Evolutionary conservation across 495 filamentous ascomycete species (phyloP).

Genomic region (Aspergillus nanangensis): DNA sequence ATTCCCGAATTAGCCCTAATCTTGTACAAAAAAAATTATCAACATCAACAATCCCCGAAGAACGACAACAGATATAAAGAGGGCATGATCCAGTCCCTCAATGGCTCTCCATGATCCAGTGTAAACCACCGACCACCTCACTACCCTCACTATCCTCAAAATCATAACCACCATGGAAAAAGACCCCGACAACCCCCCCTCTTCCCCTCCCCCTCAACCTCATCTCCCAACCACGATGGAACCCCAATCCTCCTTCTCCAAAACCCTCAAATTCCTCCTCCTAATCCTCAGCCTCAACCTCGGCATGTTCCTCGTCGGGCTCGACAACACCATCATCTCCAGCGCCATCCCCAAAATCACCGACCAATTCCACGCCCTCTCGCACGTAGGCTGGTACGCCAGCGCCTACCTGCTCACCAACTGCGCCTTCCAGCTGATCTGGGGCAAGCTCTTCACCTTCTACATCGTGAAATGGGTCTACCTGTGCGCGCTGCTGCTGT

Average conservation of each 20-base stretch:
- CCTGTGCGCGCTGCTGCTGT: constrained; percentile 58
- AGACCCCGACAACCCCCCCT: neutral
- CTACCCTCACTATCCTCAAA: neutral
- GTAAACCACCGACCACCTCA: neutral
- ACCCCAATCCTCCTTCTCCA: neutral
- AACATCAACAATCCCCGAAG: too few relatives aligned
- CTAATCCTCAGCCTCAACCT: constrained; percentile 6
- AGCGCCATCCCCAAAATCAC: constrained; percentile 16
- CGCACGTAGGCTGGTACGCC: constrained; percentile 58
- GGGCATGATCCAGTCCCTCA: too few relatives aligned
- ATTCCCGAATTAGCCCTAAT: neutral
- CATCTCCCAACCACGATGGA: neutral
- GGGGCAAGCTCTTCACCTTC: constrained; percentile 62
- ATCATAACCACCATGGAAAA: neutral
- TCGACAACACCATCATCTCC: constrained; percentile 16
- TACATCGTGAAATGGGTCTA: constrained; percentile 58
- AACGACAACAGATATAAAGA: too few relatives aligned
- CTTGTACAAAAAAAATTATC: too few relatives aligned
- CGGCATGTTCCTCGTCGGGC: constrained; percentile 33
- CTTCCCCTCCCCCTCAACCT: neutral
- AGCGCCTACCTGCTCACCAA: constrained; percentile 46
- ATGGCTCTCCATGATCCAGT: neutral
- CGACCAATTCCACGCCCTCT: constrained; percentile 53
- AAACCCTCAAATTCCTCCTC: constrained; percentile 6
- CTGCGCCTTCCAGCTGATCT: constrained; percentile 42